Percentiles rank a stretch among this genome's conserved stretches.
Conservation (phyloP, 225 moss, liverwort and hornwort genomes). For the Pseudoscleropodium purum region DNA sequence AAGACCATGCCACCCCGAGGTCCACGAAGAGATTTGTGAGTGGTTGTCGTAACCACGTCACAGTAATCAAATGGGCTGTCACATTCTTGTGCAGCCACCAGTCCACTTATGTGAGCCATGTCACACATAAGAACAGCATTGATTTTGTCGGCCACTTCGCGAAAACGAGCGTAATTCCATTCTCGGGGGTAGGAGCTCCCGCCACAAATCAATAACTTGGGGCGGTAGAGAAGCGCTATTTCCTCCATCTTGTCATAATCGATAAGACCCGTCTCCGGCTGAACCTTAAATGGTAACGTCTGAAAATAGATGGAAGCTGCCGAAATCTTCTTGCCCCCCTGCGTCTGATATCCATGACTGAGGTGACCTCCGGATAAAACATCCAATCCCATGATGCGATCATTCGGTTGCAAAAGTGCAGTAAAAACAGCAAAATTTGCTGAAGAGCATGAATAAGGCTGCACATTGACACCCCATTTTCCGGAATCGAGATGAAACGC, state of each 20-base stretch:
- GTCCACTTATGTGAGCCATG: conserved; percentile 86
- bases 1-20: conserved; percentile 84
- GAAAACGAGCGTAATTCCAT: conserved; percentile 79
- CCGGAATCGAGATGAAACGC: conserved; percentile 67
- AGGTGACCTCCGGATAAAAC: conserved; percentile 55
- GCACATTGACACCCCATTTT: conserved; percentile 91
- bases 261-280: conserved; percentile 60
- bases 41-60: conserved; percentile 78
- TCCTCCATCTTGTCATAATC: conserved; percentile 92
- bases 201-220: conserved; percentile 78
- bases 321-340: conserved; percentile 77
- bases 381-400: conserved; percentile 89
- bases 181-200: conserved; percentile 85
- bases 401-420: conserved; percentile 74
- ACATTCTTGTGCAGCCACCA: conserved; percentile 58
- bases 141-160: conserved; percentile 69
- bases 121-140: conserved; percentile 86
- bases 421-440: conserved; percentile 89
- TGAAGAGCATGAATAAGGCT: conserved; percentile 85
- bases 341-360: conserved; percentile 37
- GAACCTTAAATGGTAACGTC: conserved; percentile 75
- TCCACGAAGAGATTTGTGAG: conserved; percentile 82
- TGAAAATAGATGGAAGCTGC: conserved; percentile 85
- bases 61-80: conserved; percentile 67
- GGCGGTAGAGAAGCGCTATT: conserved; percentile 61